Percentiles rank a stretch among this genome's conserved stretches.
Evolutionary conservation across 805 yeast species (phyloP).

Genomic region (Wickerhamiella australiensis): DNA sequence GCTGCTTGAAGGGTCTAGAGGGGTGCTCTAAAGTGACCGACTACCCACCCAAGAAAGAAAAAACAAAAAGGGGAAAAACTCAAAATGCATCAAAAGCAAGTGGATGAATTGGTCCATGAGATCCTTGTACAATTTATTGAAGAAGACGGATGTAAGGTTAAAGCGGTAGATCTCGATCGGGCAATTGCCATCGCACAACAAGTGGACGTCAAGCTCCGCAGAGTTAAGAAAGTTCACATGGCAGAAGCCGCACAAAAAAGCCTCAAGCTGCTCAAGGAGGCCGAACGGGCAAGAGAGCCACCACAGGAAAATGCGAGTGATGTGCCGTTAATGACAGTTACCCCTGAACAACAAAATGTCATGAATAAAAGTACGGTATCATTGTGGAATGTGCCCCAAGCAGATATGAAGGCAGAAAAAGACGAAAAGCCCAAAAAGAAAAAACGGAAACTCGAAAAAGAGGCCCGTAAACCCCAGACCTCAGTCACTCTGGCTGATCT

Average conservation of each 20-base stretch:
- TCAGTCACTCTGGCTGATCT: slow-evolving; percentile 52
- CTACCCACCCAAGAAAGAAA: not conserved
- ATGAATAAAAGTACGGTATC: slow-evolving; percentile 68
- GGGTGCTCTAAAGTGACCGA: no score
- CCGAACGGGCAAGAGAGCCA: slow-evolving; percentile 35
- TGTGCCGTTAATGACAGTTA: slow-evolving; percentile 42
- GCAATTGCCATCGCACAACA: slow-evolving; percentile 36
- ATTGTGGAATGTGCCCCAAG: slow-evolving; percentile 41
- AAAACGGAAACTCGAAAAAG: slow-evolving; percentile 23
- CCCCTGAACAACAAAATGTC: slow-evolving; percentile 42
- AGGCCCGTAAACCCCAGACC: slow-evolving; percentile 47
- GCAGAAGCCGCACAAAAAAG: slow-evolving; percentile 54
- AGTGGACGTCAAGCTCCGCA: slow-evolving; percentile 51
- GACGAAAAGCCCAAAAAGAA: slow-evolving; percentile 13
- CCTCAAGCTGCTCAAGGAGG: slow-evolving; percentile 38
- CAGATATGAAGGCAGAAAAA: slow-evolving; percentile 14
- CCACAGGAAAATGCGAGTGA: slow-evolving; percentile 38
- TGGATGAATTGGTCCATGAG: slow-evolving; percentile 22
- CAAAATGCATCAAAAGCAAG: slow-evolving; percentile 10
- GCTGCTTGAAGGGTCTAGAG: no score
- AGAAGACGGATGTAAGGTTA: slow-evolving; percentile 31
- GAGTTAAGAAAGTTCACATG: slow-evolving; percentile 55
- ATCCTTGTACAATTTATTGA: slow-evolving; percentile 23
- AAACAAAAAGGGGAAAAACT: not conserved
- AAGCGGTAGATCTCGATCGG: slow-evolving; percentile 14